Evolutionary conservation across 257 asterid species (phyloP).

Genomic region (Fraxinus cuspidata): DNA sequence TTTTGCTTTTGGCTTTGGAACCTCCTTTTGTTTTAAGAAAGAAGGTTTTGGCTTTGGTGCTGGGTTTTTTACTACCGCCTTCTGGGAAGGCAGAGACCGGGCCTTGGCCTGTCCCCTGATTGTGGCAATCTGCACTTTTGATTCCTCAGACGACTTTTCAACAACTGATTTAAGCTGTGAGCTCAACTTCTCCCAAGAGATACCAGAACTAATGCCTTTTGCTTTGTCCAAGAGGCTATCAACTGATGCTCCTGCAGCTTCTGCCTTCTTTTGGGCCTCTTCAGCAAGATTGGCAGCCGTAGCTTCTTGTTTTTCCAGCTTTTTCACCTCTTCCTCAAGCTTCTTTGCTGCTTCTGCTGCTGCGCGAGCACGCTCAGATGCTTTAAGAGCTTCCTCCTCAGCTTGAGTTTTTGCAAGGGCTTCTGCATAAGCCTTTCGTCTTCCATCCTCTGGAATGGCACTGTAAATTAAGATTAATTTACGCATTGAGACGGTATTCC

Average conservation of each 20-base stretch:
- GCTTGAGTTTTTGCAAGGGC: conserved; percentile 56
- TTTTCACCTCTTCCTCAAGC: conserved; percentile 38
- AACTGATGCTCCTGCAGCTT: conserved; percentile 61
- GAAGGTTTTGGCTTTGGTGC: conserved; percentile 26
- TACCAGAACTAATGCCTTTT: conserved; percentile 55
- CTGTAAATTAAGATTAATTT: conserved; percentile 38
- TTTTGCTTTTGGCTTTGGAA: conserved; percentile 47
- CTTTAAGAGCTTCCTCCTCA: conserved; percentile 66
- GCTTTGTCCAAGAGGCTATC: conserved; percentile 61
- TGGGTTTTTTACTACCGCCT: conserved; percentile 62
- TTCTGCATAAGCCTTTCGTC: conserved; percentile 85
- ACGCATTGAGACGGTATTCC: conserved; percentile 6
- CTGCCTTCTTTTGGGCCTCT: conserved; percentile 55
- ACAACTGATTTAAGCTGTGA: conserved; percentile 57
- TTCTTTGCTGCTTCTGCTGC: conserved; percentile 48
- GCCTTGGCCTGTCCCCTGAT: conserved; percentile 88
- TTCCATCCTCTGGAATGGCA: conserved; percentile 74
- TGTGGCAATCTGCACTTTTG: conserved; percentile 69
- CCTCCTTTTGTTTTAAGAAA: conserved; percentile 39
- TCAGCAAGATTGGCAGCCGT: conserved; percentile 41
- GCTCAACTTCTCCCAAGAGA: conserved; percentile 52
- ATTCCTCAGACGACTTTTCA: conserved; percentile 48
- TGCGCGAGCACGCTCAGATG: conserved; percentile 57
- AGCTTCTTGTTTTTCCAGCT: conserved; percentile 46
- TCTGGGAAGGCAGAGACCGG: conserved; percentile 63